Base-by-base conservation (phyloP, 2,329 filamentous ascomycete genomes). In the Pseudogymnoascus sp. region DNA sequence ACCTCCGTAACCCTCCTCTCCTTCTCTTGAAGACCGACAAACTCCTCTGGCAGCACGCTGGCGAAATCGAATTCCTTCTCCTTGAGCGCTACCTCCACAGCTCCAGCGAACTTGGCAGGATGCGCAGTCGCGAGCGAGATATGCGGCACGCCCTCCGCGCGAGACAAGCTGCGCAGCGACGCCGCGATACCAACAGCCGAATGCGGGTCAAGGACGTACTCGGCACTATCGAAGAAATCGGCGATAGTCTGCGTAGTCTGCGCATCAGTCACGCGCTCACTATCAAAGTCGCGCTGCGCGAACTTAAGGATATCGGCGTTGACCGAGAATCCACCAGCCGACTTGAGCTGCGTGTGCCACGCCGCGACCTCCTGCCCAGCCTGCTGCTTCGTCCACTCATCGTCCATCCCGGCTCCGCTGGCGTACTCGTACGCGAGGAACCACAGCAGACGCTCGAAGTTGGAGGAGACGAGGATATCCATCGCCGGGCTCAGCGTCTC, bases 381-480 rank as follows among this genome's bases (percentile, higher is more conserved):
- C 74, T 86, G 84, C 74, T 81, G 86, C 77, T 85, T 84, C 75
- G 84, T 87, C 80, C 82, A 87, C 67, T 82, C 78, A 62, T 86
- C 82, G 69, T 88, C 83, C 81, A 86, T 84, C 61, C 83, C 83
- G 3, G 81, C 80, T 11, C 74, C 78, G 6, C 78, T 72, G 16
- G 85, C 86, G 65, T 86, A 88, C 69, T 89, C 83, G 77, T 91
- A 90, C 1, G 91, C 88, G 29, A 97, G 80, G 80, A 91, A 97
- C 93, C 93, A 97, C 10, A 99, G 82, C 4, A 99, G 81, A 33
- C 95, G 86, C 81, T 99, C 95, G 74, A 99, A 97, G 80, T 99
- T 99, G 74, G 89, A 95, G 24, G 89, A 93, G 11, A 97, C 93
- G 3, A 97, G 81, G 68, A 97, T 97, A 75, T 99, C 95, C 95